Conservation (phyloP, 768 basidiomycete species). For the Auricularia heimuer region DNA sequence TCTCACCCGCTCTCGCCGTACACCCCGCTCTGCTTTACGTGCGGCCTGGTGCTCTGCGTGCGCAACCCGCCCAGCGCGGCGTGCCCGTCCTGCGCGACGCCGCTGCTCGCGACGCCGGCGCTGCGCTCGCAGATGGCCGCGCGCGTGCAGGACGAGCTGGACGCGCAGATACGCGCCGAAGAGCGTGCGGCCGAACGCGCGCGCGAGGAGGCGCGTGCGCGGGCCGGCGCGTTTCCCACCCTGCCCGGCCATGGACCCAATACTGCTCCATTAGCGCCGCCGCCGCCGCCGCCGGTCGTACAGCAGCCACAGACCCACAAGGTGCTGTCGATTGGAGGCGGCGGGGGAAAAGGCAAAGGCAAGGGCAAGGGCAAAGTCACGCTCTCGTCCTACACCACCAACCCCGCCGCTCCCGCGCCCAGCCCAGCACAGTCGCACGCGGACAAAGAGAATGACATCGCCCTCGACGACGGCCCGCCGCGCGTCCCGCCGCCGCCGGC, state of each 20-base stretch:
- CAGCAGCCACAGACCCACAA: slow-evolving; percentile 35
- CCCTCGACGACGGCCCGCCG: slow-evolving; percentile 17
- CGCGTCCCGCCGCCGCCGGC: slow-evolving; percentile 30
- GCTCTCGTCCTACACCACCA: slow-evolving; percentile 40
- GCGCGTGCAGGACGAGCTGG: slow-evolving; percentile 19
- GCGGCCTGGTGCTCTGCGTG: slow-evolving; percentile 54
- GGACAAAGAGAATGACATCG: slow-evolving; percentile 20
- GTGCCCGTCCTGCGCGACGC: slow-evolving; percentile 43
- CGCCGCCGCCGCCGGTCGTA: slow-evolving; percentile 12
- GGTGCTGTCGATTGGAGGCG: slow-evolving; percentile 48
- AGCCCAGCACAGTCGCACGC: slow-evolving; percentile 19
- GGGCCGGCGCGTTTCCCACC: slow-evolving; percentile 53
- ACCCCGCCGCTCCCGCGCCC: slow-evolving; percentile 23
- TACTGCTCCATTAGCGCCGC: slow-evolving; percentile 1
- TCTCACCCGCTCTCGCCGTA: slow-evolving; percentile 48
- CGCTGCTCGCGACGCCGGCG: slow-evolving; percentile 27
- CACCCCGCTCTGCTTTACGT: slow-evolving; percentile 42
- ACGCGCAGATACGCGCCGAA: slow-evolving; percentile 37
- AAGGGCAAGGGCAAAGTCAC: slow-evolving; percentile 30
- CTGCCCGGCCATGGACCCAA: slow-evolving; percentile 21
- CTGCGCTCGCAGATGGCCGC: slow-evolving; percentile 30
- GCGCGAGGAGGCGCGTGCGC: slow-evolving; percentile 37
- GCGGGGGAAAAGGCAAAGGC: slow-evolving; percentile 9
- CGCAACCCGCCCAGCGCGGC: slow-evolving; percentile 44
- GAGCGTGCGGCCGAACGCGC: slow-evolving; percentile 35